Base-by-base conservation (phyloP, 257 asterid species). In the Gentiana dahurica region DNA sequence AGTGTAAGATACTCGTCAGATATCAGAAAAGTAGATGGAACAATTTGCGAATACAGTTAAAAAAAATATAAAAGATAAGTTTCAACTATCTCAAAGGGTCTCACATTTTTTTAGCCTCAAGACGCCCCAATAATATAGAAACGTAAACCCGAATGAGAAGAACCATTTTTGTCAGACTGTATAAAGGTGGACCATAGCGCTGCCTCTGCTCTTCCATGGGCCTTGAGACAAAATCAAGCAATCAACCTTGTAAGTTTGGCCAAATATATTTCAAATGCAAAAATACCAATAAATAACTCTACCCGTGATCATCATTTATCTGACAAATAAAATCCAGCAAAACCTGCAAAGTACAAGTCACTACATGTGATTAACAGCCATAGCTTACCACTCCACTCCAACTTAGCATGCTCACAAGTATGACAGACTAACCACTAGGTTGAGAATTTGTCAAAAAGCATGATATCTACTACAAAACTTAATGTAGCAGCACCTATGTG, bases 171-270 rank as follows among this genome's bases (percentile, higher is more conserved):
- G 98, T 85, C 58, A 91, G 95, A 76, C 84, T 81, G 66, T 91
- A 91, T 63, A 91, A 74, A 62, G 95, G 95, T 56, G 98, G 97
- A 51, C 98, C 98, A 77, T 91, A 91, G 63, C 97, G 78, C 5
- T 85, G 81, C 48, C 98, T 84, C 74, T 91, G 98, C 86, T 91
- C 98, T 79, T 91, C 98, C 98, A 91, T 91, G 64, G 98, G 98
- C 82, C 98, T 91, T 77, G 58, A 32, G 60, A 67, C 52, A 63
- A 74, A 69, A 60, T 54, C 55, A 48, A 39, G 15, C 50, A 35
- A 49, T 51, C 44, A 13, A 39, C 13, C 35, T 45, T 51, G 52
- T 32, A 46, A 57, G 34, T 45, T 12, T 39, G 53, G 24, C 51
- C 49, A 39, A 50, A 41, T 6, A 36, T 61, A 68, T 58, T 44